phyloP scores from a whole-genome alignment of 2,329 filamentous ascomycete genomes.

The Dactylellina leptospora region DNA sequence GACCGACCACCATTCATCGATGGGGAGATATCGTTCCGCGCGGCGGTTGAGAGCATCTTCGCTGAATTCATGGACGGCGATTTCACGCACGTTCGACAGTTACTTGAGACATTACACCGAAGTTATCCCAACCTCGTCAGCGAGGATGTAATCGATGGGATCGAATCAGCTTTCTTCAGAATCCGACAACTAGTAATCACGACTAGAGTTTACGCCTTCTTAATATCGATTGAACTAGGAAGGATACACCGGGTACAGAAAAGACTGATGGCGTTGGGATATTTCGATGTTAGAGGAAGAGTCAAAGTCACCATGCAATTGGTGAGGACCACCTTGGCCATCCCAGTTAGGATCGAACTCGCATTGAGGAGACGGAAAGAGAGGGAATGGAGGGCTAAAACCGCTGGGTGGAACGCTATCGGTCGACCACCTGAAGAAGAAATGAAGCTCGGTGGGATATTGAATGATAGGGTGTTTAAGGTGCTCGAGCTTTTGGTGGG shows the following conservation, averaged over 20 bases:
- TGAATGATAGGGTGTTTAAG: conserved; percentile 61
- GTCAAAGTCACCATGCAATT: conserved; percentile 60
- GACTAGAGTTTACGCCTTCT: conserved; percentile 60
- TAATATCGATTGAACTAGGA: conserved; percentile 61
- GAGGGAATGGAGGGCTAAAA: conserved; percentile 60
- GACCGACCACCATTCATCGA: conserved; percentile 58
- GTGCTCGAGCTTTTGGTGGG: conserved; percentile 61
- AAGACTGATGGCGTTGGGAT: conserved; percentile 60
- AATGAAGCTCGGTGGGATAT: conserved; percentile 57
- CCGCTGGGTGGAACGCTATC: conserved; percentile 59
- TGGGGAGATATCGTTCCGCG: conserved; percentile 60
- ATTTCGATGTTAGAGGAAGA: conserved; percentile 60
- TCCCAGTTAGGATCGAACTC: conserved; percentile 61
- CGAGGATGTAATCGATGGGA: conserved; percentile 59
- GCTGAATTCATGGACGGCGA: conserved; percentile 61
- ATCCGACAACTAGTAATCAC: conserved; percentile 60
- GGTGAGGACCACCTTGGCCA: conserved; percentile 60
- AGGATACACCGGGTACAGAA: conserved; percentile 61
- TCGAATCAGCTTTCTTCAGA: conserved; percentile 60
- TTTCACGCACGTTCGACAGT: conserved; percentile 60
- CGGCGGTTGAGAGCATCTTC: conserved; percentile 60
- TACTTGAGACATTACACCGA: conserved; percentile 59
- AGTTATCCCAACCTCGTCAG: conserved; percentile 61
- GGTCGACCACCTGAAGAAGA: conserved; percentile 58
- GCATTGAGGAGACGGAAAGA: conserved; percentile 60